A percentile compares a stretch with the other conserved stretches of the same genome.
Evolutionary conservation across 1,284 basidiomycete genomes (phyloP).

Genomic region (Megacollybia platyphylla): DNA sequence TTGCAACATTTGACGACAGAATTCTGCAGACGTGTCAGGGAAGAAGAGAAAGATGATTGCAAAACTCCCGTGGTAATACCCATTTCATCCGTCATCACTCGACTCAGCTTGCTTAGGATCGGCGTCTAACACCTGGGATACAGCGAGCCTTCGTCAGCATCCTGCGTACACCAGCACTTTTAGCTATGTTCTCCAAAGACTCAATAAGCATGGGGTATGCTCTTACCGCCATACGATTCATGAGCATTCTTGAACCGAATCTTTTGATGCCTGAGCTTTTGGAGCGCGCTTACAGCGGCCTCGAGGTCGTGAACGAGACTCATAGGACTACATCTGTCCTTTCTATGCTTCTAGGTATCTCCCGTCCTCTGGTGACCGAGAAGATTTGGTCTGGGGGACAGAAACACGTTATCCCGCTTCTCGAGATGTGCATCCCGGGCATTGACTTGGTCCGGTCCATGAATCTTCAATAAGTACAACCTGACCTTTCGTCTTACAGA

Average conservation of each 20-base stretch:
- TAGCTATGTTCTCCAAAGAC: conserved; percentile 95
- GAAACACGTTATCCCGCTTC: conserved; percentile 79
- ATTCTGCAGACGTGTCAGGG: conserved; percentile 73
- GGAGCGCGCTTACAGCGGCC: conserved; percentile 82
- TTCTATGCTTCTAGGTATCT: conserved; percentile 75
- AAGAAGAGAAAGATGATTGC: conserved; percentile 74
- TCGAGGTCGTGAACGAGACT: conserved; percentile 93
- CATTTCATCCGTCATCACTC: not conserved
- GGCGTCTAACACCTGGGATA: conserved; percentile 76
- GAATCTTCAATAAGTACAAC: conserved; percentile 3
- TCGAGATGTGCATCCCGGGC: conserved; percentile 86
- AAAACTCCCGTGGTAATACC: conserved; percentile 63
- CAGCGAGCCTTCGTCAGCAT: conserved; percentile 74
- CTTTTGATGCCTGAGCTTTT: conserved; percentile 89
- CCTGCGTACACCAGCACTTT: conserved; percentile 79
- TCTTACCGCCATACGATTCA: conserved; percentile 57
- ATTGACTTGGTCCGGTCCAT: conserved; percentile 61
- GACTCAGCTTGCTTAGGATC: conserved; percentile 25
- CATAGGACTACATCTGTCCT: conserved; percentile 88
- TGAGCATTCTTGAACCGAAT: conserved; percentile 77
- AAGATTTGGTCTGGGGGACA: conserved; percentile 76
- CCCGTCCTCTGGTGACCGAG: conserved; percentile 71
- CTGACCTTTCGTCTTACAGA: conserved; percentile 29
- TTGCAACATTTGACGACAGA: conserved; percentile 69
- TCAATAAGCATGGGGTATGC: conserved; percentile 52